Evolutionary conservation across 768 basidiomycete genomes (phyloP), one percentile per base, ranked within the genome.

Genomic region (Paxillus involutus): DNA sequence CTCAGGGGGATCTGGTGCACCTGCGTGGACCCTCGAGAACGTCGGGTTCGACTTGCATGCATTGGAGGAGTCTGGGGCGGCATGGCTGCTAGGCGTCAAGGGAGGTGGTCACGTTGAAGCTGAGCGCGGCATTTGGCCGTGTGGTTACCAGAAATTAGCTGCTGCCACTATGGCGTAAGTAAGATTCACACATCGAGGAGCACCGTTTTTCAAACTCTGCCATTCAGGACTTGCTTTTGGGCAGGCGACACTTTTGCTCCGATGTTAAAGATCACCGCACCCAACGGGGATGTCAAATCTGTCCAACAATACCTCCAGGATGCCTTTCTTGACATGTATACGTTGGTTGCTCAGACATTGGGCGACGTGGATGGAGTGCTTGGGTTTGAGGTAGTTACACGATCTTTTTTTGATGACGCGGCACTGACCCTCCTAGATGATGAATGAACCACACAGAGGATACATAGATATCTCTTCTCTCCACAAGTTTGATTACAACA

Each of bases 401-500:
- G 9, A 29, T 19, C 14, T 21, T 37, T 19, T 37, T 50, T 32
- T 8, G 52, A 6, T 12, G 5, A 45, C 4, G 19, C 26, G 6
- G 26, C 51, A 37, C 53, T 62, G 32, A 67, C 30, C 9, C 6
- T 11, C 26, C 14, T 58, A 95, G 92, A 82, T 94, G 68, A 86
- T 96, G 80, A 97, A 98, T 60, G 94, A 97, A 71, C 94, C 94
- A 0, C 94, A 99, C 72, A 79, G 87, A 63, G 97, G 96, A 40
- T 98, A 96, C 69, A 85, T 96, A 55, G 82, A 88, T 49, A 74
- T 97, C 6, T 78, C 81, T 24, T 91, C 92, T 1, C 76, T 97
- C 43, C 86, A 97, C 60, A 75, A 77, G 10, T 98, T 92, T 72
- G 88, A 98, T 70, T 97, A 97, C 68, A 97, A 94, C 56, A 94